phyloP scores from a whole-genome alignment of 169 alveolate genomes.

The Sarcocystis neurona region DNA sequence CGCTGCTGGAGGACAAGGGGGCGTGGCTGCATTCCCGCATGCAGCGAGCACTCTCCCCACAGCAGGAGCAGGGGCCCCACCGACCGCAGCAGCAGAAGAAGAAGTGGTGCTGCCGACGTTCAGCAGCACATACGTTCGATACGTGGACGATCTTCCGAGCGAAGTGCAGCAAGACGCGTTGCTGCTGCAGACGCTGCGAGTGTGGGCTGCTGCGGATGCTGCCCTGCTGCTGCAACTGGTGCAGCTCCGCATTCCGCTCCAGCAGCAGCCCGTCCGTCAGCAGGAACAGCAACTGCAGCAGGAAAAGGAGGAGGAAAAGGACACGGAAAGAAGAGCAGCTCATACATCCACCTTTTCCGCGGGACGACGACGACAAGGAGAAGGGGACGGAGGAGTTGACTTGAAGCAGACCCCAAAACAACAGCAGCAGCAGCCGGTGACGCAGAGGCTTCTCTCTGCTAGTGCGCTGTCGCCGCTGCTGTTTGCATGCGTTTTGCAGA shows the following conservation, averaged over 20 bases:
- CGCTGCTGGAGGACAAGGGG: not conserved
- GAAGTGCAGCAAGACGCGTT: not conserved
- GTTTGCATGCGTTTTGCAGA: not conserved
- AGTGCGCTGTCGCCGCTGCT: not conserved
- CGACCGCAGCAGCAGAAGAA: too few species aligned
- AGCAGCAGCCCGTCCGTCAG: too few species aligned
- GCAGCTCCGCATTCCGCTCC: not conserved
- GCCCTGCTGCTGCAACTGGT: not conserved
- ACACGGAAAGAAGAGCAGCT: too few species aligned
- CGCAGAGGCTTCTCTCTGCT: too few species aligned
- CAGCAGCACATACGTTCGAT: not conserved
- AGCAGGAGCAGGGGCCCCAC: not conserved
- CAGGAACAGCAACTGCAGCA: too few species aligned
- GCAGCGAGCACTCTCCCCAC: not conserved
- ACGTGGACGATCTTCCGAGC: not conserved
- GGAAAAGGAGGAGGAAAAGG: too few species aligned
- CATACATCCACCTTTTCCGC: too few species aligned
- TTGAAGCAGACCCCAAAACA: too few species aligned
- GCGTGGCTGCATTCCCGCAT: not conserved
- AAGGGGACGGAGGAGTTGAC: too few species aligned
- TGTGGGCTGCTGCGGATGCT: not conserved
- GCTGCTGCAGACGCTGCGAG: constrained; percentile 1
- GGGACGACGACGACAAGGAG: too few species aligned
- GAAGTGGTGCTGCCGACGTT: not conserved
- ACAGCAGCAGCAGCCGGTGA: too few species aligned